Evolutionary conservation across 2,329 filamentous ascomycete genomes (phyloP), one percentile per base, ranked within the genome.

Genomic region (Curvularia lunata): DNA sequence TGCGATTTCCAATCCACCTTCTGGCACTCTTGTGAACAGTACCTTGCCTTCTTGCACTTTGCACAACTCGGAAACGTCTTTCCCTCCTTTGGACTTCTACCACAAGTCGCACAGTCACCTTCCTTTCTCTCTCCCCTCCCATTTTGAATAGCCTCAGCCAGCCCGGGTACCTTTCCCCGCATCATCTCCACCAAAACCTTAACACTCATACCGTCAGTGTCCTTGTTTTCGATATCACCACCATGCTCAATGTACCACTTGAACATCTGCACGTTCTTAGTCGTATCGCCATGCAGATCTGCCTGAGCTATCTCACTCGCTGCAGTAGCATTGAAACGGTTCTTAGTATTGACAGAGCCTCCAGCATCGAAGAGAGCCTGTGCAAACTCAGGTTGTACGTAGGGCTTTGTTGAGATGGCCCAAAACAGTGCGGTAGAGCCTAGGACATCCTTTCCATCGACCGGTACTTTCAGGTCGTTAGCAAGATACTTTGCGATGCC

Each of bases 161-260:
- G 53, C 9, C 30, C 54, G 8, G 59, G 58, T 10, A 64, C 58
- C 18, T 52, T 56, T 25, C 48, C 56, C 9, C 16, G 18, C 64
- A 63, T 58, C 58, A 63, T 63, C n/a, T 59, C 56, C 1, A 64
- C 54, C 51, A 67, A 23, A 19, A 48, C 54, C 40, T 52, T 56
- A 43, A 60, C 54, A 32, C 46, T 64, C 50, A 65, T 59, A 2
- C 64, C 64, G 49, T 67, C 63, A 3, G 52, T 56, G 18, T 67
- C 64, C 30, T 61, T 66, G 25, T 45, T 56, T 18, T 64, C 54
- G 6, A 67, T 56, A 45, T 67, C 61, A 1, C 64, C 63, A 3
- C 64, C 64, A 45, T 67, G 63, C 48, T 59, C 45, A 4, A 65
- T 42, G 32, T 54, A 66, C 64, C 63, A 67, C 51, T 45, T 52